A percentile compares a stretch with the other conserved stretches of the same genome.
Evolutionary conservation across 23 red algal genomes (phyloP).

Genomic region (Cyanidiococcus yangmingshanensis): DNA sequence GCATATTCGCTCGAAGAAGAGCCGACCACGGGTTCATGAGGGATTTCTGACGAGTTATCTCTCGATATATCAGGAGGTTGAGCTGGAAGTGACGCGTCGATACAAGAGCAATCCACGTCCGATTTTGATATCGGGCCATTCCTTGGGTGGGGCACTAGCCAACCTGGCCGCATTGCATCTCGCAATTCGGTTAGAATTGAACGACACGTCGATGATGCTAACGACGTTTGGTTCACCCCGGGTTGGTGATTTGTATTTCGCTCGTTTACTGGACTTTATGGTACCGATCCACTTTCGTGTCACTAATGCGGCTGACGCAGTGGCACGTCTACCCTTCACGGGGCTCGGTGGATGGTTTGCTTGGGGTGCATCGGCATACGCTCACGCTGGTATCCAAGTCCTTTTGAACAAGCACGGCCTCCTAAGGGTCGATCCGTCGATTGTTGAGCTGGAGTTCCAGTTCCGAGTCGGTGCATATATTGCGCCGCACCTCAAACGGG

Average conservation of each 20-base stretch:
- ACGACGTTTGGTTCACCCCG: constrained; percentile 19
- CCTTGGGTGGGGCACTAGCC: constrained; percentile 72
- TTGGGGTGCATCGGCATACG: constrained; percentile 16
- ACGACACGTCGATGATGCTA: not conserved
- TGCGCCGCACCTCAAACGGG: not conserved
- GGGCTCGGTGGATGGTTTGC: constrained; percentile 5
- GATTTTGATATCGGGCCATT: constrained; percentile 83
- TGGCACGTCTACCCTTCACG: constrained; percentile 9
- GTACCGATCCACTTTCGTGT: constrained; percentile 10
- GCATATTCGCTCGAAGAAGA: not conserved
- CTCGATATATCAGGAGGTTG: constrained; percentile 29
- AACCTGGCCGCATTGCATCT: constrained; percentile 21
- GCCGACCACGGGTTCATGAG: constrained; percentile 34
- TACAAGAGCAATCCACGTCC: constrained; percentile 44
- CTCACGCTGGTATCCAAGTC: constrained; percentile 56
- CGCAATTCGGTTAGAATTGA: not conserved
- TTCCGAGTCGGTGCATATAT: not conserved
- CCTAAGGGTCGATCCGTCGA: constrained; percentile 66
- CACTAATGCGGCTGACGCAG: not conserved
- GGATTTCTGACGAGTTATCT: constrained; percentile 59
- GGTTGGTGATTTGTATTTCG: constrained; percentile 7
- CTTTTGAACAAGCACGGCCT: constrained; percentile 51
- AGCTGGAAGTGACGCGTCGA: constrained; percentile 32
- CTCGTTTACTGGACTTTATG: constrained; percentile 8
- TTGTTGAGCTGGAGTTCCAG: constrained; percentile 55